Evolutionary conservation across 768 basidiomycete species (phyloP).

Genomic region (Lactifluus subvellereus): DNA sequence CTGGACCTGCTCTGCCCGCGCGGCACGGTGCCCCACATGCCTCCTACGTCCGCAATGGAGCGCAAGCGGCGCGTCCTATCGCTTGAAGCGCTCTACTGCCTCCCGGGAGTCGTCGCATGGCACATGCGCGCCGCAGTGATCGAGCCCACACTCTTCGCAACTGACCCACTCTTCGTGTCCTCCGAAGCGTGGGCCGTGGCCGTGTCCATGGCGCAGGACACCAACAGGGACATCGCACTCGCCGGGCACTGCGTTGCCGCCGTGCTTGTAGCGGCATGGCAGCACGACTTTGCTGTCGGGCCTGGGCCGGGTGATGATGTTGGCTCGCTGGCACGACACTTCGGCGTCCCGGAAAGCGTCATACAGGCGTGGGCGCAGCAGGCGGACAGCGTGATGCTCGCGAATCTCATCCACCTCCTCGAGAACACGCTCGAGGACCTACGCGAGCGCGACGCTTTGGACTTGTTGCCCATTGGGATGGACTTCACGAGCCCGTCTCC

Average conservation of each 20-base stretch:
- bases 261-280: slow-evolving; percentile 4
- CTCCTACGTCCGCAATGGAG: neutral
- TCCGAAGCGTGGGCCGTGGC: slow-evolving; percentile 12
- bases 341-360: slow-evolving; percentile 2
- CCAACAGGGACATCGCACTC: slow-evolving; percentile 6
- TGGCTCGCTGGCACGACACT: neutral
- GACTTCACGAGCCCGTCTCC: neutral
- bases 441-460: neutral
- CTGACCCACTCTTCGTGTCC: slow-evolving; percentile 11
- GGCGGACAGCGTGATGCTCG: slow-evolving; percentile 5
- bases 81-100: slow-evolving; percentile 15
- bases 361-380: neutral
- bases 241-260: slow-evolving; percentile 12
- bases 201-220: neutral
- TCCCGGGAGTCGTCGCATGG: neutral
- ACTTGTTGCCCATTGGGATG: neutral
- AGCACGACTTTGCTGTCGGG: neutral
- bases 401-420: slow-evolving; percentile 6
- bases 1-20: slow-evolving; percentile 15
- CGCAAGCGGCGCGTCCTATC: slow-evolving; percentile 4
- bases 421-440: slow-evolving; percentile 2
- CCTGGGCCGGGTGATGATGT: neutral
- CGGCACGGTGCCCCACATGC: neutral
- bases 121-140: neutral
- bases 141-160: neutral